A percentile compares a stretch with the other conserved stretches of the same genome.
phyloP scores from a whole-genome alignment of 106 monocot species.

The Allium sativum region DNA sequence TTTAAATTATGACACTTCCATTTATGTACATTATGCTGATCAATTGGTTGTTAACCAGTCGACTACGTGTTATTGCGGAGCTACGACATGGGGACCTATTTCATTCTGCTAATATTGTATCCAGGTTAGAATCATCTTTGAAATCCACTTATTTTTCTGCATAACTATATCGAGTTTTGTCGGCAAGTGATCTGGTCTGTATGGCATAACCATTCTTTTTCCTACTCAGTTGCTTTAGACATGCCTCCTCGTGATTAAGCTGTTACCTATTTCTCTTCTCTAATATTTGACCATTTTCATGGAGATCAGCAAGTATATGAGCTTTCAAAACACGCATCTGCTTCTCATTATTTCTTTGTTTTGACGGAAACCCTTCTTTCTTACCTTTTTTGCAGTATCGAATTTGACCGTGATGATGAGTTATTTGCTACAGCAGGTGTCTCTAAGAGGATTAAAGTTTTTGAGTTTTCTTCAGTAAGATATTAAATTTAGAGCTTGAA shows the following conservation, averaged over 20 bases:
- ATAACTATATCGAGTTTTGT: too few species aligned
- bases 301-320: not conserved
- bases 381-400: conserved; percentile 57
- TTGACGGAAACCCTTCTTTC: not conserved
- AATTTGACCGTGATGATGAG: conserved; percentile 98
- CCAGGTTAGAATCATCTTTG: conserved; percentile 60
- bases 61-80: conserved; percentile 87
- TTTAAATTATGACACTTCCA: not conserved
- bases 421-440: conserved; percentile 98
- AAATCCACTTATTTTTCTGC: not conserved
- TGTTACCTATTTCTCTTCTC: not conserved
- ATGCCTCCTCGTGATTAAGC: not conserved
- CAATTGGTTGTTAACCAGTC: conserved; percentile 29
- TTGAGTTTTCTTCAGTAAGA: conserved; percentile 82
- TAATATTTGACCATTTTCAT: too few species aligned
- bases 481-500: not conserved
- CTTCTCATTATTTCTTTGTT: too few species aligned
- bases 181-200: too few species aligned
- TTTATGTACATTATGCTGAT: not conserved
- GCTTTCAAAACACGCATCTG: not conserved
- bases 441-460: conserved; percentile 94
- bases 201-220: too few species aligned
- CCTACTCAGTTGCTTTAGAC: too few species aligned
- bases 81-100: conserved; percentile 94
- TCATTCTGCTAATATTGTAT: conserved; percentile 92